Evolutionary conservation across 331 rosid species (phyloP).

Genomic region (Ulmus americana): DNA sequence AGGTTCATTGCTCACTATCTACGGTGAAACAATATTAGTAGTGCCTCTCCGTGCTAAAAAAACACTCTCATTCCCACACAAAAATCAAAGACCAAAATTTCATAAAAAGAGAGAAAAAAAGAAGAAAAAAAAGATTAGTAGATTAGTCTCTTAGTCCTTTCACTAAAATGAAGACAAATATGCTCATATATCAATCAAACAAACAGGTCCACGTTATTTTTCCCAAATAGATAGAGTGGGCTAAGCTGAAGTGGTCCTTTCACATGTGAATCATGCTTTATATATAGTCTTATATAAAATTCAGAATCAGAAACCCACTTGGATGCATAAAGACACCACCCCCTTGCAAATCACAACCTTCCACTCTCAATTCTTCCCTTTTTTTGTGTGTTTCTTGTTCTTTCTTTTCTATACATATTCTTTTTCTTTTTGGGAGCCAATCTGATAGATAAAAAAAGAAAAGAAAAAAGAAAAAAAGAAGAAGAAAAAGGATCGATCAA

Average conservation of each 20-base stretch:
- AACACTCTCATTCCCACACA: slow-evolving; percentile 24
- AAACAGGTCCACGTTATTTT: slow-evolving; percentile 33
- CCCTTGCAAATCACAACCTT: slow-evolving; percentile 36
- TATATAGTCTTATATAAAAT: slow-evolving; percentile 22
- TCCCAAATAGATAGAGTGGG: slow-evolving; percentile 24
- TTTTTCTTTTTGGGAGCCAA: neutral
- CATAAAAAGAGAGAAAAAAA: slow-evolving; percentile 1
- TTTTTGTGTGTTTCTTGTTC: slow-evolving; percentile 27
- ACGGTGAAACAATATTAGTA: slow-evolving; percentile 41
- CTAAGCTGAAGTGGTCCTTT: slow-evolving; percentile 36
- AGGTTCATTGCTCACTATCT: slow-evolving; percentile 45
- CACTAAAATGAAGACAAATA: slow-evolving; percentile 33
- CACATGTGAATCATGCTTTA: slow-evolving; percentile 34
- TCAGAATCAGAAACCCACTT: slow-evolving; percentile 51
- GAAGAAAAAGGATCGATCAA: neutral
- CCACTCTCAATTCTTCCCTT: slow-evolving; percentile 27
- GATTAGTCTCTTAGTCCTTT: slow-evolving; percentile 20
- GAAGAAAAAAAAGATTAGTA: slow-evolving; percentile 23
- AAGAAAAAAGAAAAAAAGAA: slow-evolving; percentile 14
- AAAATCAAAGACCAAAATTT: slow-evolving; percentile 20
- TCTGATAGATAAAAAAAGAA: neutral
- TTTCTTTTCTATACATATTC: neutral
- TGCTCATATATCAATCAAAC: slow-evolving; percentile 29
- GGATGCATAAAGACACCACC: slow-evolving; percentile 22
- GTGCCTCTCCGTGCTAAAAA: slow-evolving; percentile 23